Base-by-base conservation (phyloP, 2,329 filamentous ascomycete species). In the Juglanconis oblonga region DNA sequence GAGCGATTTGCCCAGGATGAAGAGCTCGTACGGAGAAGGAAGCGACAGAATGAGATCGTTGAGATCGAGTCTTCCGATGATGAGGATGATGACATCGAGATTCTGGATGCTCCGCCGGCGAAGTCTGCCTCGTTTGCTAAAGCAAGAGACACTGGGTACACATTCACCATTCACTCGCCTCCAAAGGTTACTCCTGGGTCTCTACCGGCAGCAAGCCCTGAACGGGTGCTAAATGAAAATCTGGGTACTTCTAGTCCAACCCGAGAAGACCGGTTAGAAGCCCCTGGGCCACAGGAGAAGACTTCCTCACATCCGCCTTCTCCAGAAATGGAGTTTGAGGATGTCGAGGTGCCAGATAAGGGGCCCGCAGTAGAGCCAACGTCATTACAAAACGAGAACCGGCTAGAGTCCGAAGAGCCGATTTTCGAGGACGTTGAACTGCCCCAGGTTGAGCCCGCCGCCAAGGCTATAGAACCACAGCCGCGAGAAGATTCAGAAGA, bases 41-140 rank as follows among this genome's bases (percentile, higher is more conserved):
- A 76, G 51, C 73, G 74, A 56, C 72, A 79, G 52, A 73, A 82
- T 50, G 80, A 80, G 1, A 73, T 87, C 10, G 82, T 91, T 55
- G 79, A 86, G 62, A 83, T 91, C 42, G 81, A 84, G 35, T 88
- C 86, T 3, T 85, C 84, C 2, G 83, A 86, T 49, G 82, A 81
- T 29, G 80, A 79, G 40, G 82, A 80, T 14, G 81, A 77, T 60
- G 85, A 86, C 65, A 66, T 88, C 31, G 79, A 87, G 67, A 76
- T 88, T 36, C 65, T 88, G 9, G 83, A 87, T 44, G 76, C 73
- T 1, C 75, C 76, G 24, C 40, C 55, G 33, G 24, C 2, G 5
- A 61, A 38, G 40, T 44, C 55, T 45, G 36, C 29, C 6, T 11
- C 55, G 13, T 24, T 32, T 14, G 17, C 35, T 5, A 55, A 11